A percentile compares a stretch with the other conserved stretches of the same genome.
Conservation (phyloP, 2,329 filamentous ascomycete species). For the Lachnellula willkommii region DNA sequence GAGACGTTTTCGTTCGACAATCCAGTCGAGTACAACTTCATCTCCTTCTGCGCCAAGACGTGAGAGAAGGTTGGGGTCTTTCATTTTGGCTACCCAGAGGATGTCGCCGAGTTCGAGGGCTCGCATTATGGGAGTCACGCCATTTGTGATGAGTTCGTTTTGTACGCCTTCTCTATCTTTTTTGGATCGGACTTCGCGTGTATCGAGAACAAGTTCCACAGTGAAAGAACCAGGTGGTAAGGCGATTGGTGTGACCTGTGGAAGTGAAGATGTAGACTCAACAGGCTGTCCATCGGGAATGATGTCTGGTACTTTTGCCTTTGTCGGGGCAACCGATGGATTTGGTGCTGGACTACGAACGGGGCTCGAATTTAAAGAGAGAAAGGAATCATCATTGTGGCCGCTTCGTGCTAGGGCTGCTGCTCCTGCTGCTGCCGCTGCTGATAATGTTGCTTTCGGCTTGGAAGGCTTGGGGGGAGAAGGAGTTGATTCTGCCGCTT, state of each 20-base stretch:
- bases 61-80: constrained; percentile 51
- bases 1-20: constrained; percentile 73
- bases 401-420: neutral
- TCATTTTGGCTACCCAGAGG: constrained; percentile 72
- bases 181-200: constrained; percentile 66
- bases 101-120: constrained; percentile 68
- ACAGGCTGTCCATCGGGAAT: constrained; percentile 25
- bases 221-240: constrained; percentile 63
- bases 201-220: constrained; percentile 68
- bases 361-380: constrained; percentile 11
- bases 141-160: constrained; percentile 62
- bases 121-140: constrained; percentile 60
- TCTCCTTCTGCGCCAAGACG: constrained; percentile 56
- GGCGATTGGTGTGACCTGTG: constrained; percentile 50
- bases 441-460: too few species aligned
- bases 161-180: constrained; percentile 74
- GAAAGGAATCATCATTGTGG: neutral
- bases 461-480: too few species aligned
- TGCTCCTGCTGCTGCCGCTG: too few species aligned
- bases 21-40: constrained; percentile 73
- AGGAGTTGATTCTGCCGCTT: too few species aligned
- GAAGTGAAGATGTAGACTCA: constrained; percentile 22
- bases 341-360: neutral
- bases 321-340: neutral
- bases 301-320: constrained; percentile 9